Evolutionary conservation across 805 yeast genomes (phyloP), one percentile per base, ranked within the genome.

Genomic region (Kazachstania africana): DNA sequence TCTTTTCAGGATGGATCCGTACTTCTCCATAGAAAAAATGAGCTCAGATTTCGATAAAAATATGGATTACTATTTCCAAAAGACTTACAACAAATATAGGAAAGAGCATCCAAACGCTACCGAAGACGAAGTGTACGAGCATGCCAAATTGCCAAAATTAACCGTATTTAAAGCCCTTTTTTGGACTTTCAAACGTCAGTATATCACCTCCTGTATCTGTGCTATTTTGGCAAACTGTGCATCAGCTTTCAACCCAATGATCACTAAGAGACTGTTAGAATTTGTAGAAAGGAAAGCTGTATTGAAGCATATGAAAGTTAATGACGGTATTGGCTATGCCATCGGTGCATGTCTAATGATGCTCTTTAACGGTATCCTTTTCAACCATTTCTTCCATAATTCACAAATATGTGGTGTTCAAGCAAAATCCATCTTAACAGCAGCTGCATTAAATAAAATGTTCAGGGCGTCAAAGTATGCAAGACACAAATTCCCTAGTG

Each of bases 281-380:
- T 80, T 70, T 42, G 80, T 81, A n/a, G 72, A 68, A 40, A 47
- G 50, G 29, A 65, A 67, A 31, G 66, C 68, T 6, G 47, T 53
- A 16, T 69, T 70, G 6, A 53, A 65, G 10, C 55, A 48, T 20
- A 42, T 55, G 16, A 51, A 60, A 8, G 57, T 61, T 34, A 77
- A 74, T 21, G 60, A 57, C 26, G 95, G 94, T 36, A 63, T 80
- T 13, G 94, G 91, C 6, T 79, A 71, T 43, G 78, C 87, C 6
- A 57, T 84, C 29, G 94, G 87, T 13, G 64, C 80, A 8, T 66
- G 75, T 26, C 40, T 61, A 1, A 60, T 85, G 53, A 69, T 78
- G 42, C 39, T 70, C 12, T 24, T 62, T 1, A 57, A 65, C 32
- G 72, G 76, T 26, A 28, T 72, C 9, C 43, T 59, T 27, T 60